These are phyloP conservation scores for Dactylonectria macrodidyma DNA, from an alignment of 2,329 filamentous ascomycete species.

Conservation along the genomic window DNA sequence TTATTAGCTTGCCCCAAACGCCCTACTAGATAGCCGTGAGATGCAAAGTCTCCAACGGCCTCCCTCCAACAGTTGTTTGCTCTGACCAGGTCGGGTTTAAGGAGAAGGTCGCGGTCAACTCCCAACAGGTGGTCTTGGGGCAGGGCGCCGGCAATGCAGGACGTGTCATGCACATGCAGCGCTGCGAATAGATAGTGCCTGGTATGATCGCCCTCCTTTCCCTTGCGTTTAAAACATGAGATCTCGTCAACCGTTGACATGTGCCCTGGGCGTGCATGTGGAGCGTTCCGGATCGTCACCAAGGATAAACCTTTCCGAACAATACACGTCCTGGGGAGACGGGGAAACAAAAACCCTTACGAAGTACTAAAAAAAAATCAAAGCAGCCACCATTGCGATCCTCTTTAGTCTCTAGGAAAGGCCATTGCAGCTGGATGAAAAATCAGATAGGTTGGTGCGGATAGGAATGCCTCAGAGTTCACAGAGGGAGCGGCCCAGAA, in stretches of 20 bases:
- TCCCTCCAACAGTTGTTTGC: conserved; percentile 7
- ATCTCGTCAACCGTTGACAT: conserved; percentile 31
- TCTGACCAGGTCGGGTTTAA: conserved; percentile 5
- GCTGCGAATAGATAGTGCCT: neutral
- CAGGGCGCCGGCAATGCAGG: conserved; percentile 21
- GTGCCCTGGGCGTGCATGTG: conserved; percentile 31
- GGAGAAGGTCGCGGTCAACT: conserved; percentile 20
- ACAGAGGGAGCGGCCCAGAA: neutral
- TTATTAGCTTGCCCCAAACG: neutral
- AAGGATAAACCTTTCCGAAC: conserved; percentile 31
- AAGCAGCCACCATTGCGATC: neutral
- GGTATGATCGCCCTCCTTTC: conserved; percentile 25
- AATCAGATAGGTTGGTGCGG: neutral
- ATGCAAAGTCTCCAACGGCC: neutral
- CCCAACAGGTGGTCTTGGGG: conserved; percentile 23
- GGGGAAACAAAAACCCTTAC: conserved; percentile 12
- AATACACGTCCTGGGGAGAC: conserved; percentile 5
- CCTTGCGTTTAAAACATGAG: conserved; percentile 34
- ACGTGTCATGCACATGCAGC: conserved; percentile 5
- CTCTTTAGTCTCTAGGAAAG: neutral
- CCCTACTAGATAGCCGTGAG: neutral
- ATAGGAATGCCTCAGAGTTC: neutral
- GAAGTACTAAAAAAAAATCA: neutral
- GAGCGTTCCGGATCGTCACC: conserved; percentile 35
- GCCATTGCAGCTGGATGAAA: neutral